Evolutionary conservation across 495 filamentous ascomycete genomes (phyloP).

Genomic region (Tuber microsphaerosporum): DNA sequence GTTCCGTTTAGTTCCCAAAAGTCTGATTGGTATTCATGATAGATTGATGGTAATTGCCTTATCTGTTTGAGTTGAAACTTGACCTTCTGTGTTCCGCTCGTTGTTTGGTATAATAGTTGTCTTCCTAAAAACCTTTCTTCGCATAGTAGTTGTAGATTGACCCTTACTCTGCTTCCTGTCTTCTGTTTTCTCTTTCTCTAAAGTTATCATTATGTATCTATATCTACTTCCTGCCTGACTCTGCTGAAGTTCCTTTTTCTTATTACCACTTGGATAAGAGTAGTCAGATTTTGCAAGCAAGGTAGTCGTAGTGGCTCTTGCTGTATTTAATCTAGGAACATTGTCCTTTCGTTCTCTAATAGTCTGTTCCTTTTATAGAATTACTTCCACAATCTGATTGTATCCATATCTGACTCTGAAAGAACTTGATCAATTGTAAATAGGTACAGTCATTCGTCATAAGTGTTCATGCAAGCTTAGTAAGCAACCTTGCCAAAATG

Average conservation of each 20-base stretch:
- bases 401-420: neutral
- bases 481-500: no score
- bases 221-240: fast-evolving
- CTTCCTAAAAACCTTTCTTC: no score
- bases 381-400: neutral
- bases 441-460: neutral
- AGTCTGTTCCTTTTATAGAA: neutral
- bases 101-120: no score
- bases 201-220: no score
- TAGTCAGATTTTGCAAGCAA: fast-evolving
- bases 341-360: neutral
- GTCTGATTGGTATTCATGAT: fast-evolving
- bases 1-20: neutral
- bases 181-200: fast-evolving
- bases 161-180: no score
- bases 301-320: neutral
- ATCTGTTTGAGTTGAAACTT: neutral
- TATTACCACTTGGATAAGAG: no score
- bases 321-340: neutral
- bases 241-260: fast-evolving
- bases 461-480: no score
- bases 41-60: no score
- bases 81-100: no score
- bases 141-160: no score
- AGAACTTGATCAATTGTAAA: neutral